These are phyloP conservation scores for Silene conica DNA, from an alignment of 148 eudicot species.

Conservation along the genomic window DNA sequence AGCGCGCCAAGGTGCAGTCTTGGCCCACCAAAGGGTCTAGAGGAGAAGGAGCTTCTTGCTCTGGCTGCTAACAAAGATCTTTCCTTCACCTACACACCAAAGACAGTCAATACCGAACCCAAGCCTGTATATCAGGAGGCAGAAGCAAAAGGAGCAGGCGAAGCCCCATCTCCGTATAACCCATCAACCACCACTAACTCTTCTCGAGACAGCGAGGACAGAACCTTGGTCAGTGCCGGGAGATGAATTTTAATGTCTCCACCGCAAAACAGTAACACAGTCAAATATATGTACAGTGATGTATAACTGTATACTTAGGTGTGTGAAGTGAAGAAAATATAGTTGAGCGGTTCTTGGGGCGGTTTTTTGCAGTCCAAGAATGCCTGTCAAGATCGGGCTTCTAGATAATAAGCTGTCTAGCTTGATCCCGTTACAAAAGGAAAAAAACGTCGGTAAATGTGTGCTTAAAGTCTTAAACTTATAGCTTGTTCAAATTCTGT, in stretches of 20 bases:
- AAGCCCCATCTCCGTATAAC: not conserved
- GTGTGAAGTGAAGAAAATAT: not conserved
- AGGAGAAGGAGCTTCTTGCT: constrained; percentile 71
- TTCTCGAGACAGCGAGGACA: constrained; percentile 24
- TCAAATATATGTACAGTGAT: constrained; percentile 26
- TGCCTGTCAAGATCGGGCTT: constrained; percentile 12
- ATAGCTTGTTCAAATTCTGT: too few species aligned
- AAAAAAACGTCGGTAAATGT: not conserved
- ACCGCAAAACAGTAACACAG: not conserved
- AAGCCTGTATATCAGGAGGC: constrained; percentile 11
- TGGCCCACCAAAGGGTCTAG: constrained; percentile 67
- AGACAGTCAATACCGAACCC: constrained; percentile 34
- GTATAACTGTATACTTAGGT: constrained; percentile 11
- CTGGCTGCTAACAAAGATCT: constrained; percentile 69
- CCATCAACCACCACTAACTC: constrained; percentile 14
- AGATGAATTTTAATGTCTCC: constrained; percentile 32
- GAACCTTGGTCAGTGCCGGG: constrained; percentile 39
- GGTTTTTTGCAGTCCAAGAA: constrained; percentile 21
- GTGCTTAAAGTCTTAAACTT: not conserved
- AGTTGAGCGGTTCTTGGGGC: constrained; percentile 5
- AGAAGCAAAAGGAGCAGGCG: not conserved
- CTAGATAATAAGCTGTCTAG: not conserved
- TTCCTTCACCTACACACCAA: constrained; percentile 50
- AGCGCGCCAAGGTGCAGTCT: constrained; percentile 50
- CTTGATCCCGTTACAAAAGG: not conserved